Percentiles rank a stretch among this genome's conserved stretches.
Conservation (phyloP, 2,329 filamentous ascomycete species). For the Fusarium sp. region DNA sequence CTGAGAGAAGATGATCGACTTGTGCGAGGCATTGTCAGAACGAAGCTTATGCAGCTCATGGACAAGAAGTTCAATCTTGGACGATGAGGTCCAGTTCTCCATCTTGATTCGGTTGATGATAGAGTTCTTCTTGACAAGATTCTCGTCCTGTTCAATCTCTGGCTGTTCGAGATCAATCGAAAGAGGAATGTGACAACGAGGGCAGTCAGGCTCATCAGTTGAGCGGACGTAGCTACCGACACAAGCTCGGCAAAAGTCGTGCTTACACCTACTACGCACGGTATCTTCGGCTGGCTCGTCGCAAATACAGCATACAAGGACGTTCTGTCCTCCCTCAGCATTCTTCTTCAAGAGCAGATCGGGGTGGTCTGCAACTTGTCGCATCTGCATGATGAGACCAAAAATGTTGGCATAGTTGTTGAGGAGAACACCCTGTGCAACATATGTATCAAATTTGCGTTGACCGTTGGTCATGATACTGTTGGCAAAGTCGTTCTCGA, state of each 20-base stretch:
- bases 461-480: slow-evolving; percentile 95
- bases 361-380: slow-evolving; percentile 95
- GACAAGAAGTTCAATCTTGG: slow-evolving; percentile 96
- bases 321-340: slow-evolving; percentile 85
- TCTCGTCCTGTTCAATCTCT: slow-evolving; percentile 92
- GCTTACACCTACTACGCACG: slow-evolving; percentile 89
- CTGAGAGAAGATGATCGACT: slow-evolving; percentile 97
- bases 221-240: slow-evolving; percentile 73
- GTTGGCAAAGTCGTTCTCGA: slow-evolving; percentile 93
- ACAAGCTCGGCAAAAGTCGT: slow-evolving; percentile 71
- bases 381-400: slow-evolving; percentile 99
- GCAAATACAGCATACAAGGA: slow-evolving; percentile 92
- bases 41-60: slow-evolving; percentile 93
- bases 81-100: slow-evolving; percentile 98
- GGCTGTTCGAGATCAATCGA: slow-evolving; percentile 95
- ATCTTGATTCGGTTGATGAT: slow-evolving; percentile 99
- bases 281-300: slow-evolving; percentile 97
- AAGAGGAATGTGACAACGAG: slow-evolving; percentile 89
- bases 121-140: slow-evolving; percentile 88
- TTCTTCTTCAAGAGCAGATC: slow-evolving; percentile 94
- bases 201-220: slow-evolving; percentile 83
- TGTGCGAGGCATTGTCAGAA: slow-evolving; percentile 91
- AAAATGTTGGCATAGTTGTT: slow-evolving; percentile 99
- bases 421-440: slow-evolving; percentile 90
- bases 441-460: slow-evolving; percentile 94